phyloP scores from a whole-genome alignment of 2,329 filamentous ascomycete species.

The Thielaviopsis musarum region DNA sequence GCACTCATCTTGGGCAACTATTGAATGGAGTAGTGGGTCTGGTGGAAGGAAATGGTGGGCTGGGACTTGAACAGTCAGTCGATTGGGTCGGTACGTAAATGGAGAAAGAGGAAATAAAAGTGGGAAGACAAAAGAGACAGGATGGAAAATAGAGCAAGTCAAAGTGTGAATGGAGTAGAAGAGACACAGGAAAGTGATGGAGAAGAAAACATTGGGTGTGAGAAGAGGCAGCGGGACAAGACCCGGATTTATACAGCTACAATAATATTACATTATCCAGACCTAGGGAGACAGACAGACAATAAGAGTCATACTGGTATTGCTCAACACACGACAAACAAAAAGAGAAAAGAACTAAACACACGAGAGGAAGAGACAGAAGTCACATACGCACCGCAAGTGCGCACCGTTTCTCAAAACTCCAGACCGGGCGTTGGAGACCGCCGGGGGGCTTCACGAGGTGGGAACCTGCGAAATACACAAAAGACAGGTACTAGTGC shows the following conservation, averaged over 20 bases:
- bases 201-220: neutral
- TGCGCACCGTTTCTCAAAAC: neutral
- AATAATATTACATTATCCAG: neutral
- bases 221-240: neutral
- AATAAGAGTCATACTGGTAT: neutral
- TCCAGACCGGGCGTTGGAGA: neutral
- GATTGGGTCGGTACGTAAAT: neutral
- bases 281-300: neutral
- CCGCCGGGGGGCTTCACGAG: neutral
- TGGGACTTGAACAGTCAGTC: neutral
- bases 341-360: neutral
- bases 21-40: slow-evolving; percentile 1
- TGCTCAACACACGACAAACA: neutral
- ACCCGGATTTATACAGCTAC: neutral
- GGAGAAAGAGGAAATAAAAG: neutral
- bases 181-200: neutral
- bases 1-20: slow-evolving; percentile 34
- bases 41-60: neutral
- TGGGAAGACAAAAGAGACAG: neutral
- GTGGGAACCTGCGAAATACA: neutral
- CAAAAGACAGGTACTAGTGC: neutral
- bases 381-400: neutral
- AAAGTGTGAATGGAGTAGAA: neutral
- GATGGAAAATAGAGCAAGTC: neutral
- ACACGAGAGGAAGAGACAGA: neutral